Base-by-base conservation (phyloP, 2,329 filamentous ascomycete species). In the Orbilia oligospora region DNA sequence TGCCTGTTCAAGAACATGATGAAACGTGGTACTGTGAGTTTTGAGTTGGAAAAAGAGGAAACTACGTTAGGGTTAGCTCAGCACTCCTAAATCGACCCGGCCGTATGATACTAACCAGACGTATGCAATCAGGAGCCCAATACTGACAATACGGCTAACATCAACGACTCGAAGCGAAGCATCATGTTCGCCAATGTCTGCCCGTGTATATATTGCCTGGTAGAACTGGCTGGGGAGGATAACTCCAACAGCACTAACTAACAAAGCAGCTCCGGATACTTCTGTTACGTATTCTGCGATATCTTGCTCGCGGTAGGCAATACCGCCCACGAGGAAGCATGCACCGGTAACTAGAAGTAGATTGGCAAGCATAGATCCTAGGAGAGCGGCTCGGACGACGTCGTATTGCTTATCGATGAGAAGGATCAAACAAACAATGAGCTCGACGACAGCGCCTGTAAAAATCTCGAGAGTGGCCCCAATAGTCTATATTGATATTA, bases 341-440 rank as follows among this genome's bases (percentile, higher is more conserved):
- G 91, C 83, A 0, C 93, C 93, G 22, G 96, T 85, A 81, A 93
- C 96, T 0, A 97, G 87, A 55, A 97, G 85, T 85, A 96, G 88
- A 38, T 93, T 97, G 9, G 93, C 93, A 49, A 97, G 84, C 55
- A 97, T 92, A 0, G 92, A 95, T 48, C 93, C 93, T 0, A 97
- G 86, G 70, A 97, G 94, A 30, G 93, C 93, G 68, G 92, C 92
- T 83, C 93, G 89, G 81, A 97, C 93, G 81, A 96, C 92, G n/a
- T 88, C 87, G 78, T 91, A 90, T 84, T 86, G 84, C 56, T 86
- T 80, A 0, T 86, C 84, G 14, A 84, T 84, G 2, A 96, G 87
- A 56, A 97, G 85, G 3, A 95, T 88, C 86, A 95, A 91, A 84
- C 97, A 95, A 33, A 97, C 86, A 58, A 97, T 89, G 69, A 97